Percentiles rank a stretch among this genome's conserved stretches.
These are phyloP conservation scores for Penicillium carneum DNA, from an alignment of 2,329 filamentous ascomycete species.

Conservation along the genomic window DNA sequence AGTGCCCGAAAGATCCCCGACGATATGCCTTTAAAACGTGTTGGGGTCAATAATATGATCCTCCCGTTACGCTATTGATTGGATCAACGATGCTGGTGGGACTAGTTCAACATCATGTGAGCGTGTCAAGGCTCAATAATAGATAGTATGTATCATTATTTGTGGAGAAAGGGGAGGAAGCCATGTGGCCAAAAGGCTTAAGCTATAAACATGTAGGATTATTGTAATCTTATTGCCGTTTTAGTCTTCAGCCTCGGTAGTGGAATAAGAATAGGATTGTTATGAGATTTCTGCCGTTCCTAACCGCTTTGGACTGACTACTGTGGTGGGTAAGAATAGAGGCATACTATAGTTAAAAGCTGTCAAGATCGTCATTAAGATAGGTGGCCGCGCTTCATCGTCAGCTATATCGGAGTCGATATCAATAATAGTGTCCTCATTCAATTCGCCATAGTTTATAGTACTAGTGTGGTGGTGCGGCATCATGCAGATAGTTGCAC, in stretches of 20 bases:
- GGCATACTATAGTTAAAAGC: too few relatives aligned
- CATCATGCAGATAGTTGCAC: too few relatives aligned
- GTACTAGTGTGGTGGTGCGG: too few relatives aligned
- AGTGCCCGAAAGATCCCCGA: background rate
- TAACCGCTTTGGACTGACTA: too few relatives aligned
- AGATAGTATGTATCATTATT: background rate
- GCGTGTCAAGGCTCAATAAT: slow-evolving; percentile 13
- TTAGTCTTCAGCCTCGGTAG: background rate
- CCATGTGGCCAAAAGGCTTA: slow-evolving; percentile 12
- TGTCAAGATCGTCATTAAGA: too few relatives aligned
- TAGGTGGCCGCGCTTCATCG: too few relatives aligned
- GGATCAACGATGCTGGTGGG: background rate
- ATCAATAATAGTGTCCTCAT: too few relatives aligned
- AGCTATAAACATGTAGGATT: slow-evolving; percentile 1
- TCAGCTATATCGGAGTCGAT: too few relatives aligned
- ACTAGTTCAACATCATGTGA: slow-evolving; percentile 8
- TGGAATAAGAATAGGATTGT: too few relatives aligned
- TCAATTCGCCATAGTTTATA: too few relatives aligned
- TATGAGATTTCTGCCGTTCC: too few relatives aligned
- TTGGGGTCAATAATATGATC: slow-evolving; percentile 10
- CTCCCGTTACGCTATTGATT: slow-evolving; percentile 14
- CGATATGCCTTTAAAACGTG: background rate
- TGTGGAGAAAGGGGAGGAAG: slow-evolving; percentile 8
- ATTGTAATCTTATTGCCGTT: slow-evolving; percentile 5
- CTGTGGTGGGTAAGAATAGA: too few relatives aligned